These are phyloP conservation scores for Grosmannia serpens DNA, from an alignment of 2,329 filamentous ascomycete genomes.

Conservation along the genomic window DNA sequence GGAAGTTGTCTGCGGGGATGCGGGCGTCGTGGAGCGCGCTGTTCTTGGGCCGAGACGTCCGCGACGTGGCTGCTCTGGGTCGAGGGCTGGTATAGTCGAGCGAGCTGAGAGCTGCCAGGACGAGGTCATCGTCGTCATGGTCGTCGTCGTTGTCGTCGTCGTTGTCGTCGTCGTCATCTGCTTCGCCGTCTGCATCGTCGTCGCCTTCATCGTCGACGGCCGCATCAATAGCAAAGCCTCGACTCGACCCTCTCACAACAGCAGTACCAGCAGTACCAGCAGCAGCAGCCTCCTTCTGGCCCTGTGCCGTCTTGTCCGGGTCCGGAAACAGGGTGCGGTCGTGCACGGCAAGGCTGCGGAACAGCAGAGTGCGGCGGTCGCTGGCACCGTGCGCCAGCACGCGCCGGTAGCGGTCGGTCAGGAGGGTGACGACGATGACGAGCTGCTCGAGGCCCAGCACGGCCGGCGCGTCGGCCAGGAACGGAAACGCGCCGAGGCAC, in stretches of 20 bases:
- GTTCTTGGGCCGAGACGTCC: not conserved
- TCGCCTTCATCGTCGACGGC: conserved; percentile 24
- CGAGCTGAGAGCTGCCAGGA: conserved; percentile 56
- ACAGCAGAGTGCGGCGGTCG: conserved; percentile 53
- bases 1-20: conserved; percentile 63
- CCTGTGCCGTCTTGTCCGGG: conserved; percentile 2
- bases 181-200: not conserved
- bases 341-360: conserved; percentile 60
- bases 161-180: conserved; percentile 32
- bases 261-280: not conserved
- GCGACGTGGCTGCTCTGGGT: conserved; percentile 25
- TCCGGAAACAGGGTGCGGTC: conserved; percentile 41
- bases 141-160: conserved; percentile 42
- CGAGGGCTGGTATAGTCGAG: conserved; percentile 46
- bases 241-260: not conserved
- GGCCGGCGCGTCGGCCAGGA: conserved; percentile 56
- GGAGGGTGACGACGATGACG: conserved; percentile 60
- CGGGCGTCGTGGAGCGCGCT: conserved; percentile 48
- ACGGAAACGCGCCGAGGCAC: conserved; percentile 63
- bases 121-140: conserved; percentile 45
- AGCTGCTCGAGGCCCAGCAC: conserved; percentile 59
- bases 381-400: conserved; percentile 47
- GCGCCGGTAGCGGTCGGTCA: conserved; percentile 57
- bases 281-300: not conserved
- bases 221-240: conserved; percentile 36